These are phyloP conservation scores for Lipomyces starkeyi DNA, from an alignment of 805 yeast species.

Conservation along the genomic window DNA sequence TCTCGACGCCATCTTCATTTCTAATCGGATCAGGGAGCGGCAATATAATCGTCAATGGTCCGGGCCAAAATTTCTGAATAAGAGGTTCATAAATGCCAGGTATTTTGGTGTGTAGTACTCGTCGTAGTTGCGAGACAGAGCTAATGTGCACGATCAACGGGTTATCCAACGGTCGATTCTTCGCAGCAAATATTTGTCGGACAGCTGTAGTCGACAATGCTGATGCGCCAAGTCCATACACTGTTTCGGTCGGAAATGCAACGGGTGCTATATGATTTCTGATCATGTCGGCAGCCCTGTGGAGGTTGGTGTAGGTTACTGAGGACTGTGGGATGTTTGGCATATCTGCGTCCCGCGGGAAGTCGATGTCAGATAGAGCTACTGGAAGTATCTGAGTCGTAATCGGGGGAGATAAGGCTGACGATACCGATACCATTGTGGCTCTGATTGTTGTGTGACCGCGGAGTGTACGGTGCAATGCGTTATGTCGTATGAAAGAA, in stretches of 20 bases:
- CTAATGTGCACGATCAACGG: slow-evolving; percentile 92
- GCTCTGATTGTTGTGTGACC: not conserved
- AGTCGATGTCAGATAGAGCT: slow-evolving; percentile 20
- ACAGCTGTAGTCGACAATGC: slow-evolving; percentile 78
- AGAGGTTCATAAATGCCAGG: slow-evolving; percentile 73
- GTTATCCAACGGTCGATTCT: slow-evolving; percentile 93
- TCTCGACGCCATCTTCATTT: slow-evolving; percentile 42
- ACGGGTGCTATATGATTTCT: slow-evolving; percentile 63
- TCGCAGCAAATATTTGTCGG: slow-evolving; percentile 77
- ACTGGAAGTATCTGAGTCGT: slow-evolving; percentile 24
- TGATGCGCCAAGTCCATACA: slow-evolving; percentile 93
- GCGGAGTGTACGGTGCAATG: not conserved
- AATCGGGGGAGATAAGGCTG: not conserved
- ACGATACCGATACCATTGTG: slow-evolving; percentile 2
- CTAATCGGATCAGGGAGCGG: slow-evolving; percentile 55
- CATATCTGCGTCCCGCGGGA: slow-evolving; percentile 9
- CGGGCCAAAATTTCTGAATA: slow-evolving; percentile 86
- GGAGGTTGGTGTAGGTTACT: slow-evolving; percentile 14
- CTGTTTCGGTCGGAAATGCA: slow-evolving; percentile 97
- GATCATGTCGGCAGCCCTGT: slow-evolving; percentile 65
- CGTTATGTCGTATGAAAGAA: not conserved
- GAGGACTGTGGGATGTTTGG: slow-evolving; percentile 15
- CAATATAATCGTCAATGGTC: slow-evolving; percentile 85
- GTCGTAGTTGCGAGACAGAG: slow-evolving; percentile 66
- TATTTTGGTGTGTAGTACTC: slow-evolving; percentile 47